Evolutionary conservation across 2,329 filamentous ascomycete genomes (phyloP).

Genomic region (Alternaria ventricosa): DNA sequence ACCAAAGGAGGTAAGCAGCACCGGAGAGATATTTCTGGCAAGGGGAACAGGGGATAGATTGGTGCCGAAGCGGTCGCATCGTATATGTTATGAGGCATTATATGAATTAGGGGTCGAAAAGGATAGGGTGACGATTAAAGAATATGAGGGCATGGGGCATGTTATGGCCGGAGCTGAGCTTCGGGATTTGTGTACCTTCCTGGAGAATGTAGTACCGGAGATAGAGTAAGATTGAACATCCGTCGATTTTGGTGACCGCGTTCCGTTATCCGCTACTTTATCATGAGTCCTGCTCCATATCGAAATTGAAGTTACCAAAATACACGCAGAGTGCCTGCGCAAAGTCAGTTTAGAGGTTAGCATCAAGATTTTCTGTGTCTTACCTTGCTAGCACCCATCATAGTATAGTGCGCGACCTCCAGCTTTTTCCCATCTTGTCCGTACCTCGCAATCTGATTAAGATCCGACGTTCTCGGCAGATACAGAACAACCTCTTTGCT

Average conservation of each 20-base stretch:
- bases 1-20: conserved; percentile 38
- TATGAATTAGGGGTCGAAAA: conserved; percentile 49
- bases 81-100: conserved; percentile 52
- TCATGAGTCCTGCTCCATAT: conserved; percentile 21
- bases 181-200: conserved; percentile 54
- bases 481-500: conserved; percentile 72
- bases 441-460: conserved; percentile 48
- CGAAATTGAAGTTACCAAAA: conserved; percentile 60
- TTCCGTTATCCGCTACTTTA: background rate
- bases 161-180: conserved; percentile 52
- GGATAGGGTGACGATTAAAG: conserved; percentile 50
- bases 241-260: background rate
- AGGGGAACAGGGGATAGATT: conserved; percentile 57
- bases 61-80: conserved; percentile 54
- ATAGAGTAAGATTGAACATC: background rate
- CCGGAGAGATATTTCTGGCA: conserved; percentile 55
- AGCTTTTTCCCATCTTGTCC: conserved; percentile 41
- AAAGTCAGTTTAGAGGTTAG: background rate
- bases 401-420: conserved; percentile 76
- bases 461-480: conserved; percentile 68
- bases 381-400: conserved; percentile 87
- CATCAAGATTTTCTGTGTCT: conserved; percentile 6
- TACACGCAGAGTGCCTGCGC: conserved; percentile 64
- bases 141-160: conserved; percentile 60
- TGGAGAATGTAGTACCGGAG: conserved; percentile 51